Percentiles rank a stretch among this genome's conserved stretches.
phyloP scores from a whole-genome alignment of 345 rosid species.

The Moricandia moricandioides region DNA sequence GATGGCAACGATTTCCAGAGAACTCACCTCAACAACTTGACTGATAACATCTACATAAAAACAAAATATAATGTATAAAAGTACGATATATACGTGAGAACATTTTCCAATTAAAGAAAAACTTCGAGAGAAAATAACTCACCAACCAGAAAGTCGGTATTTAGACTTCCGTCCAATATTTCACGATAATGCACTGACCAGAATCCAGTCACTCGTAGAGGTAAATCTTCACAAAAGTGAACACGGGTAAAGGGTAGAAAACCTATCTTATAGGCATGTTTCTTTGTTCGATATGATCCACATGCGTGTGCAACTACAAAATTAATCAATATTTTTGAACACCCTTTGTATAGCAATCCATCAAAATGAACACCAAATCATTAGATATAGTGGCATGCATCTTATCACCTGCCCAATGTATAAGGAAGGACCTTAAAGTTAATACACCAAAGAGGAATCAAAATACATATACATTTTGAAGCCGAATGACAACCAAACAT shows the following conservation, averaged over 20 bases:
- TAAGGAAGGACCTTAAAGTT: too few relatives aligned
- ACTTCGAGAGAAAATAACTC: too few relatives aligned
- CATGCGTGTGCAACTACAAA: background rate
- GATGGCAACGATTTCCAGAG: background rate
- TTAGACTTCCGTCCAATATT: background rate
- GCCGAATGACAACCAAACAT: too few relatives aligned
- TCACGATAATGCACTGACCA: background rate
- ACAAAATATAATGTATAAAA: too few relatives aligned
- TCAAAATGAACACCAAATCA: background rate
- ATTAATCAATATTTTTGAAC: background rate
- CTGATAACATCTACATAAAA: background rate
- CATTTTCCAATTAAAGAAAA: too few relatives aligned
- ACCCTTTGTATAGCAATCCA: background rate
- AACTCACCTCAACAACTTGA: background rate
- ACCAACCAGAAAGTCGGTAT: background rate
- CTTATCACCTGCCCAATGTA: background rate
- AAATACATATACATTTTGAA: too few relatives aligned
- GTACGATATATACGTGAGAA: background rate
- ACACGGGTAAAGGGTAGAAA: background rate
- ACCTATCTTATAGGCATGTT: background rate
- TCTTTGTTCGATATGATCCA: background rate
- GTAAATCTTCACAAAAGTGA: background rate
- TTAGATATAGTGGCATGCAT: background rate
- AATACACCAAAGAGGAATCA: too few relatives aligned
- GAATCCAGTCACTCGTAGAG: background rate